Percentiles rank a stretch among this genome's conserved stretches.
These are phyloP conservation scores for Catharanthus roseus DNA, from an alignment of 257 asterid species.

Conservation along the genomic window DNA sequence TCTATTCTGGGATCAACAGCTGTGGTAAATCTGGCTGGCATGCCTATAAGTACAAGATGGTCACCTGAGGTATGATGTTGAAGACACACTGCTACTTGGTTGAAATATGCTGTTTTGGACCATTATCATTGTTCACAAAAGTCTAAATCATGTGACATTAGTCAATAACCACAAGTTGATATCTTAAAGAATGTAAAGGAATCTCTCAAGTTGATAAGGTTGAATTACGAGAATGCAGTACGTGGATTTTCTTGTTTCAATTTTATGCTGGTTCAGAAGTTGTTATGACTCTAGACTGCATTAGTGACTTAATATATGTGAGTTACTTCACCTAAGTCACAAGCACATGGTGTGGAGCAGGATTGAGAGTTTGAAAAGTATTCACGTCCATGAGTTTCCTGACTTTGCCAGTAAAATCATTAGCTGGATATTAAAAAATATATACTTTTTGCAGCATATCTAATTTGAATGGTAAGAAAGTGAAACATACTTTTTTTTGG, in stretches of 20 bases:
- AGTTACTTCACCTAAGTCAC: neutral
- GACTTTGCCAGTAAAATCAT: neutral
- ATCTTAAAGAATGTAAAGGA: neutral
- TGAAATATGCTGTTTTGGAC: neutral
- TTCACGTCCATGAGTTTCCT: neutral
- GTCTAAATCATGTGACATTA: neutral
- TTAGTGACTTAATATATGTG: neutral
- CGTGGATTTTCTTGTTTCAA: neutral
- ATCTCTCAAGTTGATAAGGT: neutral
- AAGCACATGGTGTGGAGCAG: neutral
- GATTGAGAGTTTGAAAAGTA: neutral
- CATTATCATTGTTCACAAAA: neutral
- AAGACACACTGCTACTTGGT: neutral
- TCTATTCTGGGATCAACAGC: slow-evolving; percentile 85
- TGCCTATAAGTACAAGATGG: slow-evolving; percentile 89
- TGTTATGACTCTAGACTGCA: neutral
- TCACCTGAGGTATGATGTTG: slow-evolving; percentile 56
- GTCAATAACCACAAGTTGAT: neutral
- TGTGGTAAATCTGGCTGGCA: slow-evolving; percentile 92
- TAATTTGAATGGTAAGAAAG: neutral
- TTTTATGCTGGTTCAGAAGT: neutral
- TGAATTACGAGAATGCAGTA: neutral
- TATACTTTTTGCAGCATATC: neutral
- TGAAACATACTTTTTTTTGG: neutral
- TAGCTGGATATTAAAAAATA: neutral